Base-by-base conservation (phyloP, 148 eudicot species). In the Amaranthus cruentus region DNA sequence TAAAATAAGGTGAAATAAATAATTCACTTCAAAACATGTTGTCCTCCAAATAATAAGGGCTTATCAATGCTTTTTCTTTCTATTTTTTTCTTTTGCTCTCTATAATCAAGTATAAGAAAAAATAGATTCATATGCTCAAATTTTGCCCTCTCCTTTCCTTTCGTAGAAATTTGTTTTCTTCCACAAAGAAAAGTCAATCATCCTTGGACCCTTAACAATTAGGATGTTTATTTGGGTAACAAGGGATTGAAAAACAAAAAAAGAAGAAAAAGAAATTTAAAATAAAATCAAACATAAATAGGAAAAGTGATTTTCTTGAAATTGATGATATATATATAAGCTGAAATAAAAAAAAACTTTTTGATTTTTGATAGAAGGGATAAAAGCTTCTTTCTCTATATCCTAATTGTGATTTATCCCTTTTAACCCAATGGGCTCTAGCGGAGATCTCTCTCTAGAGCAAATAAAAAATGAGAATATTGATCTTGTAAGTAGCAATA, bases 401-500 rank as follows among this genome's bases (percentile, higher is more conserved):
- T 52, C 2, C 70, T 21, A 67, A 51, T 2, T 60, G 21, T 46
- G 4, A 54, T 15, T 6, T 55, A 9, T 59, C 62, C 55, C 8
- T 47, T 15, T 6, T 55, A 6, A 55, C 62, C 55, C 8, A 51
- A 83, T 83, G 93, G 86, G 59, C 77, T 88, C 81, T 76, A 76
- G 75, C 77, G 69, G 69, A 81, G 81, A 86, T 11, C 21, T 81
- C 65, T 79, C 87, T 70, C 61, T 86, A n/a, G 88, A 87, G 60
- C 82, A 82, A 18, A 76, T 85, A 8, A 83, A 86, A 62, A 82
- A 82, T 49, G 85, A 87, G 75, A 82, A 69, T 66, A 81, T 84
- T 52, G 94, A 89, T 80, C 88, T 89, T 69, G 95, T 87, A 82
- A 80, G 83, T 59, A 14, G 11, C 53, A 7, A 47, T 0, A 50